phyloP scores from a whole-genome alignment of 176 grass and related monocot species.

The Melocanna baccifera region DNA sequence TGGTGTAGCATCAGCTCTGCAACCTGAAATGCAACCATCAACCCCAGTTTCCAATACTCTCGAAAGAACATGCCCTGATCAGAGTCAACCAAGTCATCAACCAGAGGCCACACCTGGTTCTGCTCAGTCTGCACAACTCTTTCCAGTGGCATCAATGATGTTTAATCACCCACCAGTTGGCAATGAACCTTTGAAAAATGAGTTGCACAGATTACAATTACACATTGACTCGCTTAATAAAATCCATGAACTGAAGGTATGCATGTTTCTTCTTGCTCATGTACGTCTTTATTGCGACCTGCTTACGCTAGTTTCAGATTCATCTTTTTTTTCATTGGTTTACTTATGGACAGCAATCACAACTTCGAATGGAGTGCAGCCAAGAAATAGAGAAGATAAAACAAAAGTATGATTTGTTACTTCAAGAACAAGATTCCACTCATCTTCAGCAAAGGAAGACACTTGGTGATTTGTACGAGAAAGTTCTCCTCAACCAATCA shows the following conservation, averaged over 20 bases:
- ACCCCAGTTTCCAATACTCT: conserved; percentile 9
- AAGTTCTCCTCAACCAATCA: conserved; percentile 75
- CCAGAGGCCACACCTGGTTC: conserved; percentile 20
- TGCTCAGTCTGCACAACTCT: conserved; percentile 34
- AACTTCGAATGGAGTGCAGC: conserved; percentile 49
- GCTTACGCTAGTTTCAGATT: conserved; percentile 11
- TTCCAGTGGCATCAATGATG: conserved; percentile 48
- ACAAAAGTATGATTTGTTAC: conserved; percentile 69
- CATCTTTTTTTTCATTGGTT: conserved; percentile 8
- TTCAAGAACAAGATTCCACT: conserved; percentile 54
- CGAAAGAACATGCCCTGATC: conserved; percentile 38
- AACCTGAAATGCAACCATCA: conserved; percentile 31
- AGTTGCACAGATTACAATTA: conserved; percentile 53
- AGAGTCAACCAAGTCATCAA: conserved; percentile 19
- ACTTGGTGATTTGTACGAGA: conserved; percentile 52
- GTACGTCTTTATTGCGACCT: not conserved
- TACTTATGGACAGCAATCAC: conserved; percentile 49
- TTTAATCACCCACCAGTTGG: conserved; percentile 48
- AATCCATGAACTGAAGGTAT: conserved; percentile 66
- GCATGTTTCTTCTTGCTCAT: not conserved
- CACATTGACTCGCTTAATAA: conserved; percentile 46
- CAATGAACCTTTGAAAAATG: conserved; percentile 68
- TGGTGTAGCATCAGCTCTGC: conserved; percentile 24
- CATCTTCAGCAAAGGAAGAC: conserved; percentile 56
- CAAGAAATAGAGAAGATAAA: conserved; percentile 72